Evolutionary conservation across 345 rosid species (phyloP).

Genomic region (Conringia planisiliqua): DNA sequence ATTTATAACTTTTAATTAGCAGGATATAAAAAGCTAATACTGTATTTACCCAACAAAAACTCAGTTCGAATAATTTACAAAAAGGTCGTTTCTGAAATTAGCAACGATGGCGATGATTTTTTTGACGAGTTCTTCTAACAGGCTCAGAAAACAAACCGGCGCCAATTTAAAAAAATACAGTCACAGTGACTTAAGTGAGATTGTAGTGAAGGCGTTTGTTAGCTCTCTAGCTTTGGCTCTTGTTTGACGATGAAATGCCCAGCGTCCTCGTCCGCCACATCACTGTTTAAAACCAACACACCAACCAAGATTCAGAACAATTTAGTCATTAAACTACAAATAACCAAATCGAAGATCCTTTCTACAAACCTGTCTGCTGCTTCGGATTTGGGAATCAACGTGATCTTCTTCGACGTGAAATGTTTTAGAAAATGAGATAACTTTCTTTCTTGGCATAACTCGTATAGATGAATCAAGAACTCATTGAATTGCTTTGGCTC

Average conservation of each 20-base stretch:
- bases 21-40: not conserved
- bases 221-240: slow-evolving; percentile 32
- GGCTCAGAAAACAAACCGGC: not conserved
- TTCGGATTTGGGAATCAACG: slow-evolving; percentile 70
- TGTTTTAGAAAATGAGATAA: slow-evolving; percentile 40
- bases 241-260: slow-evolving; percentile 37
- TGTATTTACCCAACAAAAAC: not conserved
- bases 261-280: slow-evolving; percentile 60
- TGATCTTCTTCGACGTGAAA: slow-evolving; percentile 47
- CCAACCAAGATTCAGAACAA: not conserved
- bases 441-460: slow-evolving; percentile 40
- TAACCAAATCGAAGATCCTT: not conserved
- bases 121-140: not conserved
- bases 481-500: slow-evolving; percentile 79
- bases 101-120: not conserved
- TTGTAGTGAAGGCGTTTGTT: not conserved
- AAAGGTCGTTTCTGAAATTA: not conserved
- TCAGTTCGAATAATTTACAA: not conserved
- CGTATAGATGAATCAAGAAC: slow-evolving; percentile 40
- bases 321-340: not conserved
- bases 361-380: slow-evolving; percentile 68
- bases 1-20: too few relatives aligned
- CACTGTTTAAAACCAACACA: slow-evolving; percentile 40
- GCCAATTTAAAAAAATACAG: not conserved
- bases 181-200: not conserved